Conservation (phyloP, 805 yeast genomes). For the Tetrapisispora iriomotensis region DNA sequence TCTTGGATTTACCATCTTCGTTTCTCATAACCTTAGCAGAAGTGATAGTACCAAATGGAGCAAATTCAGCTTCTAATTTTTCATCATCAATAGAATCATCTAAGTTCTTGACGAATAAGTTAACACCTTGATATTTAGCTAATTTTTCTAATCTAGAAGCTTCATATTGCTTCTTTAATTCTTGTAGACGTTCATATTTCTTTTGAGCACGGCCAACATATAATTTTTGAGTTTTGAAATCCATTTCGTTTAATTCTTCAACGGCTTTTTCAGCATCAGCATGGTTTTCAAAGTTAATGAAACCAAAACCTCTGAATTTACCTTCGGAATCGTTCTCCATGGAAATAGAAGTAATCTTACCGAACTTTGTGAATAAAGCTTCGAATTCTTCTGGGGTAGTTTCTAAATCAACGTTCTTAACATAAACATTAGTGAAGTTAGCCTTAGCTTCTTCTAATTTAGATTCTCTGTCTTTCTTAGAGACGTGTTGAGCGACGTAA, state of each 20-base stretch:
- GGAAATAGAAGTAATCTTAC: slow-evolving; percentile 74
- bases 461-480: slow-evolving; percentile 89
- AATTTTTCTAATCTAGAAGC: slow-evolving; percentile 82
- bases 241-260: slow-evolving; percentile 81
- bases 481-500: slow-evolving; percentile 86
- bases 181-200: slow-evolving; percentile 95
- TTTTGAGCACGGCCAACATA: slow-evolving; percentile 99
- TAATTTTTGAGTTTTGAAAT: slow-evolving; percentile 72
- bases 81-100: slow-evolving; percentile 91
- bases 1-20: slow-evolving; percentile 90
- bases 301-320: slow-evolving; percentile 92
- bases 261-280: slow-evolving; percentile 86
- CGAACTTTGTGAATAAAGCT: slow-evolving; percentile 61
- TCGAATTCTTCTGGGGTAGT: slow-evolving; percentile 61
- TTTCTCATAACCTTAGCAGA: slow-evolving; percentile 95
- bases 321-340: slow-evolving; percentile 76
- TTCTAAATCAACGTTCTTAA: slow-evolving; percentile 75
- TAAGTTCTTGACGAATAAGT: slow-evolving; percentile 92
- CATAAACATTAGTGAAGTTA: slow-evolving; percentile 91
- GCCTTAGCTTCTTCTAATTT: slow-evolving; percentile 84
- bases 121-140: slow-evolving; percentile 93
- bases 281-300: slow-evolving; percentile 83
- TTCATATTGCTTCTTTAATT: slow-evolving; percentile 91
- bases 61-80: slow-evolving; percentile 81
- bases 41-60: slow-evolving; percentile 89